Conservation (phyloP, 768 basidiomycete species). For the Hygrophorus pudorinus region DNA sequence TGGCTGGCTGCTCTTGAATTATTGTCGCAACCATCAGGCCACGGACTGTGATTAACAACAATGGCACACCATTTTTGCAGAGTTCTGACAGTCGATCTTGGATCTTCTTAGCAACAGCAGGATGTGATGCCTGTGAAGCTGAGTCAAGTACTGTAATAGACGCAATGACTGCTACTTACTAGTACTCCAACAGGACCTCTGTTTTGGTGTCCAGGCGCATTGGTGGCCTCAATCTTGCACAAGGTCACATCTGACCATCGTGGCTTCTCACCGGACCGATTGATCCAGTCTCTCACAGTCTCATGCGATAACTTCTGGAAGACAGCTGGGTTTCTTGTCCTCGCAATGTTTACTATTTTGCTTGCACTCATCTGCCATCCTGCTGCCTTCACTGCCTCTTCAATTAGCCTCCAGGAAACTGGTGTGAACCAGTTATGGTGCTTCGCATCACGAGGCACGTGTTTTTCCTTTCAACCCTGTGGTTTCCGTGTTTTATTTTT, state of each 20-base stretch:
- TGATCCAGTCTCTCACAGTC: no score
- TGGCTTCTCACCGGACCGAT: no score
- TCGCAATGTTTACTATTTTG: no score
- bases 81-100: slow-evolving; percentile 8
- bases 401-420: slow-evolving; percentile 4
- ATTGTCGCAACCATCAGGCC: slow-evolving; percentile 16
- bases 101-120: no score
- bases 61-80: slow-evolving; percentile 9
- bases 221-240: not conserved
- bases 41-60: slow-evolving; percentile 13
- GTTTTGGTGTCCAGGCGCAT: no score
- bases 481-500: not conserved
- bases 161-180: no score
- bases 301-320: no score
- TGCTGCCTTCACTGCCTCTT: not conserved
- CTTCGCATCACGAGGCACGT: not conserved
- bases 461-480: slow-evolving; percentile 7
- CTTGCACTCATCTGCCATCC: slow-evolving; percentile 1
- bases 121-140: no score
- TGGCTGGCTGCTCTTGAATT: slow-evolving; percentile 5
- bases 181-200: no score
- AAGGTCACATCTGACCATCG: slow-evolving; percentile 3
- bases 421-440: slow-evolving; percentile 8
- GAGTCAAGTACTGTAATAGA: no score
- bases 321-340: no score